Evolutionary conservation across 257 asterid species (phyloP), one percentile per base, ranked within the genome.

Genomic region (Penstemon barbatus): DNA sequence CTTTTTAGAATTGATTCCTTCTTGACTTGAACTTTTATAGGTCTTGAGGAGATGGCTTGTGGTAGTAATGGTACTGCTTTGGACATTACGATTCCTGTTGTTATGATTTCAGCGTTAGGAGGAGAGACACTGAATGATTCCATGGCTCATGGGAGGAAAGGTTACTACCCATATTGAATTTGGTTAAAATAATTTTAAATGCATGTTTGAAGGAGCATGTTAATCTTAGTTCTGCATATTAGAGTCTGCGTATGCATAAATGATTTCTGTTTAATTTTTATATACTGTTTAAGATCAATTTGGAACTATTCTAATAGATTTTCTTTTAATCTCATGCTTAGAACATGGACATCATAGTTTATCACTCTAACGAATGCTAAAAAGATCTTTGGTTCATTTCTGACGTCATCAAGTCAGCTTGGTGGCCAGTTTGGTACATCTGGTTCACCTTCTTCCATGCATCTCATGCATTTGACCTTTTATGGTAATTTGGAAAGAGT

Each of bases 41-140:
- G 83, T 75, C 80, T 85, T 72, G 64, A 82, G 74, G 93, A 90
- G 89, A 91, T 94, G 96, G 87, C 83, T 65, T 94, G 99, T 74
- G 86, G 80, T 57, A 63, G 78, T 51, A 82, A 87, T 73, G 87
- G 75, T 38, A 85, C 89, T 63, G 66, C 56, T 57, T 68, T 79
- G 65, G 79, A 81, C 70, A 77, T 94, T 74, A 79, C 87, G 6
- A 89, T 94, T 68, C 99, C 96, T 44, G 95, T 94, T 71, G 75
- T 89, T 62, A 86, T 82, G 70, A 80, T 89, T 63, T 79, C 99
- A 18, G 86, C 84, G 77, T 85, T 90, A 33, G 93, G 81, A 74
- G 99, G 96, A 77, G 90, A 81, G 50, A 88, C 78, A 61, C 70
- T 94, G 65, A 83, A 81, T 77, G 78, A 86, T 70, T 81, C 83